Evolutionary conservation across 2,329 filamentous ascomycete species (phyloP), one percentile per base, ranked within the genome.

Genomic region (Penicillium sp.): DNA sequence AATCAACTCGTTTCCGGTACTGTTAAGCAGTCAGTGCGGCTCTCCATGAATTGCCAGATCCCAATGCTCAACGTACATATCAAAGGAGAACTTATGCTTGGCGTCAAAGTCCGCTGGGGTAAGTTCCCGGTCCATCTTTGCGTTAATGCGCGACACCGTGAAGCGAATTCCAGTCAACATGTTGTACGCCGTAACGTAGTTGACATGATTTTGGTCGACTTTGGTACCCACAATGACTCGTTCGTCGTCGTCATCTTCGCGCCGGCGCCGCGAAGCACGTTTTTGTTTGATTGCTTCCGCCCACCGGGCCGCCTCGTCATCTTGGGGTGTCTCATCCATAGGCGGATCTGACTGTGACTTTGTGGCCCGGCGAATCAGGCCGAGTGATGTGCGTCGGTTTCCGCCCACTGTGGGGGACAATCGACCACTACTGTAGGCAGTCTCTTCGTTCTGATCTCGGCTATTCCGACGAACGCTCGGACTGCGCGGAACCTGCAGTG

Each of bases 81-180:
- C 95, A 82, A 99, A 99, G 47, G 93, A 97, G 72, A 96, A 97
- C 80, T 99, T 99, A 77, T 98, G 91, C 78, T 91, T 93, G 62
- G 90, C 89, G 59, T 91, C 85, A 78, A 99, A 99, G 79, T 99
- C 95, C 62, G 88, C 90, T 74, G 95, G 89, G 13, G 90, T 96
- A 65, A 99, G 78, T 56, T 92, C 87, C 54, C 93, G 88, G 75
- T 98, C 92, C 74, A 98, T 85, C 78, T 99, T 99, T 45, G 95
- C 95, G 72, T 99, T 98, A 55, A 93, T 96, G 68, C 95, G 85
- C 62, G 93, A 98, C 26, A 99, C 95, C 44, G 91, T 93, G 68
- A 98, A 96, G 55, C 95, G 92, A 72, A 99, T 99, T 62, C 95
- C 95, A 39, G 95, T 99, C 78, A 99, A 84, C 95, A 99, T 99